Percentiles rank a stretch among this genome's conserved stretches.
Conservation (phyloP, 305 asterid species). For the Lippia alba region DNA sequence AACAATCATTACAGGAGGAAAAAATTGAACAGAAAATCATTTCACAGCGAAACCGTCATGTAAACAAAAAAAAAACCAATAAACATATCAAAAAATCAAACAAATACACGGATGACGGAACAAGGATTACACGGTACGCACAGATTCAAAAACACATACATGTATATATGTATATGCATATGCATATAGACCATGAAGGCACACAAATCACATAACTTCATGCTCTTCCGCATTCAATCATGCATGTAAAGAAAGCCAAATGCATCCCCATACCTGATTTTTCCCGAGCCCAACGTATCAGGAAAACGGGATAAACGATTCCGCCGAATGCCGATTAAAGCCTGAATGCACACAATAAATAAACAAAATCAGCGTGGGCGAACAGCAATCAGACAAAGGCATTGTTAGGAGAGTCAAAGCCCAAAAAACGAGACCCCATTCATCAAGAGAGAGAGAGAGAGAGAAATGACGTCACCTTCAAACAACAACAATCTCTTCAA, state of each 20-base stretch:
- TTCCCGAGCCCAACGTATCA: slow-evolving; percentile 32
- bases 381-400: slow-evolving; percentile 41
- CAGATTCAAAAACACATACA: not conserved
- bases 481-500: slow-evolving; percentile 12
- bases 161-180: not conserved
- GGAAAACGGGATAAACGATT: slow-evolving; percentile 16
- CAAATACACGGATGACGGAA: not conserved
- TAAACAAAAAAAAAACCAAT: not conserved
- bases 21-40: not conserved
- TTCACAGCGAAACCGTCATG: not conserved
- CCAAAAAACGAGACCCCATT: slow-evolving; percentile 41
- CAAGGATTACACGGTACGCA: not conserved
- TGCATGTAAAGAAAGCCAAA: slow-evolving; percentile 22
- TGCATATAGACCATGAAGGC: not conserved
- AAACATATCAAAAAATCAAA: slow-evolving; percentile 5
- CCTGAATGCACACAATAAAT: slow-evolving; percentile 12
- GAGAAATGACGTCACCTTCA: slow-evolving; percentile 49
- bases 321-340: slow-evolving; percentile 32
- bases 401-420: slow-evolving; percentile 44
- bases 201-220: not conserved
- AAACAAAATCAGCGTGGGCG: slow-evolving; percentile 24
- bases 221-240: slow-evolving; percentile 7
- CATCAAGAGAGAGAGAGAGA: slow-evolving; percentile 38
- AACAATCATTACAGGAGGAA: not conserved
- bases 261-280: slow-evolving; percentile 33